Conservation (phyloP, 2,329 filamentous ascomycete genomes). For the Dactylonectria macrodidyma region DNA sequence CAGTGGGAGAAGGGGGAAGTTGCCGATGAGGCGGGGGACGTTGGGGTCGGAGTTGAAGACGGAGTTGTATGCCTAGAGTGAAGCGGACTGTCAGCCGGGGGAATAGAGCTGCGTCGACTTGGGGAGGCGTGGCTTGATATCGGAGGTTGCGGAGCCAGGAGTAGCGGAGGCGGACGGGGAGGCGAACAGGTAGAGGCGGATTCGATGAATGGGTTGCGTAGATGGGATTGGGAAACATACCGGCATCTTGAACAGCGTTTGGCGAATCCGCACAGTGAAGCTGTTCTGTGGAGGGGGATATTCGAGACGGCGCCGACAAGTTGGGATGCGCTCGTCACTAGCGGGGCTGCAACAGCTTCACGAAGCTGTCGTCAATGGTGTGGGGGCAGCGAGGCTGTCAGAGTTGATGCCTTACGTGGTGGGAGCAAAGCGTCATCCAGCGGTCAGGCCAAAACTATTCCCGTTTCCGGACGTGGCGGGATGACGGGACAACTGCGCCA, state of each 20-base stretch:
- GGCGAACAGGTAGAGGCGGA: conserved; percentile 18
- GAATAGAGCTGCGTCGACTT: conserved; percentile 2
- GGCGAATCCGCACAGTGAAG: conserved; percentile 41
- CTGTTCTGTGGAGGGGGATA: conserved; percentile 35
- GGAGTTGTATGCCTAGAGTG: conserved; percentile 90
- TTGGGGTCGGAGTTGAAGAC: conserved; percentile 91
- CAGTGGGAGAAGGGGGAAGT: conserved; percentile 94
- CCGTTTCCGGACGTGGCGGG: conserved; percentile 10
- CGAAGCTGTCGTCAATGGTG: conserved; percentile 52
- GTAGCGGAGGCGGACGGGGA: conserved; percentile 30
- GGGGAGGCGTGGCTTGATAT: conserved; percentile 27
- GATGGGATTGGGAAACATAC: conserved; percentile 52
- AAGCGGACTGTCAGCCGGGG: conserved; percentile 43
- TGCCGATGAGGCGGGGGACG: conserved; percentile 76
- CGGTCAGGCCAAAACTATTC: conserved; percentile 36
- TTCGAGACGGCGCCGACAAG: conserved; percentile 39
- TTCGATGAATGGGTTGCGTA: conserved; percentile 9
- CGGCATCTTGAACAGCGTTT: conserved; percentile 60
- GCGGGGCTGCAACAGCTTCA: conserved; percentile 51
- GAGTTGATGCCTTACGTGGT: conserved; percentile 42
- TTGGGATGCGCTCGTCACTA: conserved; percentile 48
- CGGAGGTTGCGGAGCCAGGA: conserved; percentile 34
- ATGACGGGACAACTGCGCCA: conserved; percentile 34
- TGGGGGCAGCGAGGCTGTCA: conserved; percentile 47
- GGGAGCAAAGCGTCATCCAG: not conserved